phyloP scores from a whole-genome alignment of 495 filamentous ascomycete species.

The Trichoderma parareesei region DNA sequence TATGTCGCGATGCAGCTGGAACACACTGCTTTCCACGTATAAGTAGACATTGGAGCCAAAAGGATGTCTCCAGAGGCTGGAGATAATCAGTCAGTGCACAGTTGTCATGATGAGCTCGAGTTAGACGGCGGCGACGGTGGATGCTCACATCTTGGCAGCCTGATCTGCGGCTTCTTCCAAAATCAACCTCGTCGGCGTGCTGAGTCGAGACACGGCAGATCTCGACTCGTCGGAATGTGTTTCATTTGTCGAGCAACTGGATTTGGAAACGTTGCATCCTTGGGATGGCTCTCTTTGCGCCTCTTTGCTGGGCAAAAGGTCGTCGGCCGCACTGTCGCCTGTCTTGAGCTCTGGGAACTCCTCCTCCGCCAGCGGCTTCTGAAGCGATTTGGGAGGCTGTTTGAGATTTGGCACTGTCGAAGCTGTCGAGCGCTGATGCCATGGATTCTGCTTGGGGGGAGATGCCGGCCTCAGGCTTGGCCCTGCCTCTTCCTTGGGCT shows the following conservation, averaged over 20 bases:
- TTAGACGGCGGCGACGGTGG: background rate
- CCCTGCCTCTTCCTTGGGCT: background rate
- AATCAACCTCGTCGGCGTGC: background rate
- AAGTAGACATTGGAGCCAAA: background rate
- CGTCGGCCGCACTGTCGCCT: background rate
- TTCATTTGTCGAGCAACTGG: background rate
- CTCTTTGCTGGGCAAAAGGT: background rate
- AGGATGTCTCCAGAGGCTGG: slow-evolving; percentile 3
- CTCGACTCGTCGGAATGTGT: background rate
- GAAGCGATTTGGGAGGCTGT: background rate
- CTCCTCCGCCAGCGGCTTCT: background rate
- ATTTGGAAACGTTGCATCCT: background rate
- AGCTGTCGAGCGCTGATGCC: background rate
- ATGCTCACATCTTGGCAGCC: background rate
- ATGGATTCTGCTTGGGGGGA: slow-evolving; percentile 1
- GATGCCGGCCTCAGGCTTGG: background rate
- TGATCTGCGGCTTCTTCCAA: slow-evolving; percentile 1
- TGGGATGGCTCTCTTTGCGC: background rate
- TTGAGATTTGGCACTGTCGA: background rate
- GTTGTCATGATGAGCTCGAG: background rate
- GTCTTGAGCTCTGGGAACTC: background rate
- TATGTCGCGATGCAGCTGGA: slow-evolving; percentile 5
- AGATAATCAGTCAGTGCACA: background rate
- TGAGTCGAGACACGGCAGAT: background rate
- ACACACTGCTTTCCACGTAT: background rate